A percentile compares a stretch with the other conserved stretches of the same genome.
These are phyloP conservation scores for Gossypium davidsonii DNA, from an alignment of 441 rosid genomes.

Conservation along the genomic window DNA sequence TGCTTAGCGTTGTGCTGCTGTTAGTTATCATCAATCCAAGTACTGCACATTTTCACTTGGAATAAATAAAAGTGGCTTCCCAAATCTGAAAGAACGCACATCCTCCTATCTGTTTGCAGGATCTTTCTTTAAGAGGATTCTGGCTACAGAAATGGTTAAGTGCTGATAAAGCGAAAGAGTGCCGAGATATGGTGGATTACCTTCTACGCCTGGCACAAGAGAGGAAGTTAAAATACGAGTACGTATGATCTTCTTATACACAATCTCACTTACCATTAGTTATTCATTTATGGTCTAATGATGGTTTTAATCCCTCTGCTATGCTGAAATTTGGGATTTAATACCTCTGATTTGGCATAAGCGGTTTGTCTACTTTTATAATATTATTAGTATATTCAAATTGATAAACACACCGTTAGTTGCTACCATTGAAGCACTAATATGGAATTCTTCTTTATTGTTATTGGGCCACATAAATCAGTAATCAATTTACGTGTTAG, in stretches of 20 bases:
- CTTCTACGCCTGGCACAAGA: constrained; percentile 51
- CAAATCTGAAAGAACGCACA: not conserved
- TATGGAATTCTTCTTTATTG: no score
- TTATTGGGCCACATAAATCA: no score
- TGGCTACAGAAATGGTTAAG: constrained; percentile 80
- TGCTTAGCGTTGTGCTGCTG: not conserved
- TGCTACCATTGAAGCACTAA: no score
- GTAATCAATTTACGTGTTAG: no score
- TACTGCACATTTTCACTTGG: not conserved
- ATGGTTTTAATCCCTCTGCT: no score
- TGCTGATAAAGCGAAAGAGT: constrained; percentile 53
- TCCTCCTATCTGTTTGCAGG: constrained; percentile 31
- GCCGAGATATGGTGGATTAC: constrained; percentile 67
- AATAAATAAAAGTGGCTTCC: not conserved
- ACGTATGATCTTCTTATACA: constrained; percentile 14
- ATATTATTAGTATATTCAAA: no score
- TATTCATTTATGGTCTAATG: not conserved
- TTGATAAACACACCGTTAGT: no score
- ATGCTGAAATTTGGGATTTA: no score
- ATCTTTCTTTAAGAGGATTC: constrained; percentile 75
- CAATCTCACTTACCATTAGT: not conserved
- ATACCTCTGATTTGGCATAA: no score
- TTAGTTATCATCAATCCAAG: not conserved
- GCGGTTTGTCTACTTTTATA: no score
- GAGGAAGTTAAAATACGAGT: constrained; percentile 81